phyloP scores from a whole-genome alignment of 441 rosid genomes.

The Pelargonium cotyledonis region DNA sequence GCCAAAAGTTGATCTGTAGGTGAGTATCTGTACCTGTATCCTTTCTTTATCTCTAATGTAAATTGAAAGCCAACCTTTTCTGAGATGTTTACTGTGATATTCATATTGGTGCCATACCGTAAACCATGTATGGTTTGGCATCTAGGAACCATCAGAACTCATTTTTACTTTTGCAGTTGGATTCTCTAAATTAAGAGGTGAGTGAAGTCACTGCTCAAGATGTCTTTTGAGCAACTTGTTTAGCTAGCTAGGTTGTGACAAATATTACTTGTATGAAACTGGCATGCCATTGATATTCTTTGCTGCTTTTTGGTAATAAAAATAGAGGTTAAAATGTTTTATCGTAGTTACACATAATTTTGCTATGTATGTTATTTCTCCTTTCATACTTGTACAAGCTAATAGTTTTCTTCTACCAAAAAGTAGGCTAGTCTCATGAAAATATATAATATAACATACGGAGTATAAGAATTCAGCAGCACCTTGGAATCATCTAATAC shows the following conservation, averaged over 20 bases:
- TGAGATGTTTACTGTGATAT: no score
- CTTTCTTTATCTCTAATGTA: neutral
- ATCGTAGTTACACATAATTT: no score
- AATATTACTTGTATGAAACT: neutral
- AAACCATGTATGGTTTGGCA: neutral
- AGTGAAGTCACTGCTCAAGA: neutral
- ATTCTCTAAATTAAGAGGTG: neutral
- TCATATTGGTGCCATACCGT: no score
- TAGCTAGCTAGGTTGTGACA: neutral
- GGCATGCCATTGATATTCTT: neutral
- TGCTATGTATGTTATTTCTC: no score
- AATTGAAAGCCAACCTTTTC: neutral
- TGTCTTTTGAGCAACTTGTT: neutral
- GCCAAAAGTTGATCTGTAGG: conserved; percentile 38
- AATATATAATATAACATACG: no score
- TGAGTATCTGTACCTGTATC: neutral
- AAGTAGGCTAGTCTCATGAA: no score
- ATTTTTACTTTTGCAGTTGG: neutral
- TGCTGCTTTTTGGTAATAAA: neutral
- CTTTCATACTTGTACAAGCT: no score
- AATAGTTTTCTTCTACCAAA: no score
- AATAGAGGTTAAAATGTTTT: no score
- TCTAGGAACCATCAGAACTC: no score
- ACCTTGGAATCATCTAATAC: no score
- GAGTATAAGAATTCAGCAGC: no score